phyloP scores from a whole-genome alignment of 371 early-diverging fungal genomes.

The Mycotypha africana region DNA sequence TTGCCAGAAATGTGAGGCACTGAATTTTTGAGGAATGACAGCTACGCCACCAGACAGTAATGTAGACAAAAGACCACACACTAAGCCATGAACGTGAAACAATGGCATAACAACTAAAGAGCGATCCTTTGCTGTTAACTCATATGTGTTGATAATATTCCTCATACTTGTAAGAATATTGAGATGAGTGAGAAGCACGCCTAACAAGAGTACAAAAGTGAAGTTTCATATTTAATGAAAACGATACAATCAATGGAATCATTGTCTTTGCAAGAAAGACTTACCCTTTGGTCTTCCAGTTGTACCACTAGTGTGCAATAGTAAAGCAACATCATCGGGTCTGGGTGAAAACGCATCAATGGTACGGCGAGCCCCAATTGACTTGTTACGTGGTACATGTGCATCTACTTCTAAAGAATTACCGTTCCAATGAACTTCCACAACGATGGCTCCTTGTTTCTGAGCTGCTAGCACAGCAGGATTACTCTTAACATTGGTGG shows the following conservation, averaged over 20 bases:
- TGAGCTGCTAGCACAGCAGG: conserved; percentile 63
- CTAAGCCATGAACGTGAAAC: conserved; percentile 89
- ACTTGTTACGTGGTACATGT: conserved; percentile 5
- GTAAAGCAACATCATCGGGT: conserved; percentile 61
- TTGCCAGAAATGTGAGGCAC: conserved; percentile 75
- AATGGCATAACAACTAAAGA: conserved; percentile 85
- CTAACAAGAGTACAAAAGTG: conserved; percentile 17
- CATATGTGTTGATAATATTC: conserved; percentile 71
- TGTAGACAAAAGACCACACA: conserved; percentile 74
- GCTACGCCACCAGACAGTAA: conserved; percentile 72
- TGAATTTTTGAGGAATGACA: conserved; percentile 78
- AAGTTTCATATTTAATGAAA: too few species aligned
- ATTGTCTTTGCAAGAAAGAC: neutral
- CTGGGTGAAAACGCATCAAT: conserved; percentile 25
- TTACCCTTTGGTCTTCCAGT: conserved; percentile 82
- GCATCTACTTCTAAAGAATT: conserved; percentile 20
- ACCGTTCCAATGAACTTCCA: conserved; percentile 54
- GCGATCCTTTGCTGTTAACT: conserved; percentile 55
- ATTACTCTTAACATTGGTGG: conserved; percentile 34
- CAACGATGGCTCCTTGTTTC: conserved; percentile 46
- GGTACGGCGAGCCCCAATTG: conserved; percentile 7
- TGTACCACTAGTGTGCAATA: conserved; percentile 81
- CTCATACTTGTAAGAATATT: conserved; percentile 70
- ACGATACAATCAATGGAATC: too few species aligned
- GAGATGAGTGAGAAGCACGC: conserved; percentile 81